phyloP scores from a whole-genome alignment of 305 asterid species.

The Fraxinus baroniana region DNA sequence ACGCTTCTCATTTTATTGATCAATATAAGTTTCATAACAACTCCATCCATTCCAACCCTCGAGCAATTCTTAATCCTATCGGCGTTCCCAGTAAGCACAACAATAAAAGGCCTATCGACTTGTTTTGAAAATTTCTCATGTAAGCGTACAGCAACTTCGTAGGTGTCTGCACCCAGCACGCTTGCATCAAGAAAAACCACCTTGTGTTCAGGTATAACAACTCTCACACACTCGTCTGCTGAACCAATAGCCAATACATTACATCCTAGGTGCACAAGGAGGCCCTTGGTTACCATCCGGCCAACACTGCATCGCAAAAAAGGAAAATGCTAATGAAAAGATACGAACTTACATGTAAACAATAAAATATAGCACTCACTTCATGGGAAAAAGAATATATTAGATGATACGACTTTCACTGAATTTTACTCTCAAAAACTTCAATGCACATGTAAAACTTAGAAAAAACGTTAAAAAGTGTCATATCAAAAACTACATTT shows the following conservation, averaged over 20 bases:
- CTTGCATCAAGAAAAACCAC: conserved; percentile 68
- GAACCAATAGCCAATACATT: conserved; percentile 67
- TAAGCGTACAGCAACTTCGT: conserved; percentile 56
- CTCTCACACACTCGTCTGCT: conserved; percentile 72
- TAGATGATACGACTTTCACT: not conserved
- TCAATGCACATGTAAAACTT: not conserved
- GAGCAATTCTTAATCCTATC: conserved; percentile 67
- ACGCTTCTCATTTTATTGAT: conserved; percentile 82
- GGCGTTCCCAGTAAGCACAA: conserved; percentile 69
- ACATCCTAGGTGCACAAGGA: conserved; percentile 79
- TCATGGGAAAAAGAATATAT: not conserved
- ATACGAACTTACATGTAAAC: not conserved
- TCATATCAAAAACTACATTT: too few relatives aligned
- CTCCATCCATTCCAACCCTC: conserved; percentile 84
- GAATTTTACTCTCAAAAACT: not conserved
- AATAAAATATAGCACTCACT: not conserved
- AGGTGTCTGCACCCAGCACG: conserved; percentile 52
- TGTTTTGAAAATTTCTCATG: conserved; percentile 63
- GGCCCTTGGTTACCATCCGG: conserved; percentile 80
- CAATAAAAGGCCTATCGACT: conserved; percentile 57
- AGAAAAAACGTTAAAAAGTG: too few relatives aligned
- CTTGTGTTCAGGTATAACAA: conserved; percentile 58
- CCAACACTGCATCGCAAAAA: conserved; percentile 55
- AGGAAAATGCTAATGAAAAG: not conserved
- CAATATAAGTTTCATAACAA: conserved; percentile 72